Base-by-base conservation (phyloP, 192 early-diverging fungal genomes). In the Coemansia sp. region DNA sequence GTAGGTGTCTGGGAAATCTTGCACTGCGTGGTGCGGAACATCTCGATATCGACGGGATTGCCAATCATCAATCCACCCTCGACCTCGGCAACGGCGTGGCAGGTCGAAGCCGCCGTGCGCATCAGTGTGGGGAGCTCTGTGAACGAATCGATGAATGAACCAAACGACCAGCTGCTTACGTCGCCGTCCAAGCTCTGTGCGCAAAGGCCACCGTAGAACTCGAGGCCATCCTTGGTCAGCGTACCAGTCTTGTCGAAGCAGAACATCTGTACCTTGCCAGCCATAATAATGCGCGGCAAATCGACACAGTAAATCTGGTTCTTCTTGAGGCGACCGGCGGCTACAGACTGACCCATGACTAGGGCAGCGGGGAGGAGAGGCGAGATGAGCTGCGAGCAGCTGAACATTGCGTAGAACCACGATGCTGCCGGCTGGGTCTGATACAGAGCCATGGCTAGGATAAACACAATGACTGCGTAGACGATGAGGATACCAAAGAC, bases 191-290 rank as follows among this genome's bases (percentile, higher is more conserved):
- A 72, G 30, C 20, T 15, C 13, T 25, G 28, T 1, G 30, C 52
- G 14, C 40, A 44, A 29, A 30, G 40, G 41, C 41, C 54, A 37
- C 79, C 81, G 25, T 70, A 53, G 40, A 81, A 83, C 47, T 83
- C 72, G 11, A 85, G 68, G 6, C 81, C 81, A 41, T 85, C 83
- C 53, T 80, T 80, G 28, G 83, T 85, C 33, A 85, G 50, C 18
- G 83, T 85, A 18, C 82, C 82, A 24, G 81, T 80, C 63, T 84
- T 82, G 54, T 82, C 80, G 41, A 84, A 84, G 55, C 75, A 78
- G 41, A 81, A 80, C 27, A 84, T 77, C 34, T 79, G 80, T 23
- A 81, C 72, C 58, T 84, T 84, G 28, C 80, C 83, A 8, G 74
- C 68, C 57, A 84, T 62, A 14, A 80, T 79, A 42, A 84, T 81